Base-by-base conservation (phyloP, 2,329 filamentous ascomycete genomes). In the Arthrinium puccinioides region DNA sequence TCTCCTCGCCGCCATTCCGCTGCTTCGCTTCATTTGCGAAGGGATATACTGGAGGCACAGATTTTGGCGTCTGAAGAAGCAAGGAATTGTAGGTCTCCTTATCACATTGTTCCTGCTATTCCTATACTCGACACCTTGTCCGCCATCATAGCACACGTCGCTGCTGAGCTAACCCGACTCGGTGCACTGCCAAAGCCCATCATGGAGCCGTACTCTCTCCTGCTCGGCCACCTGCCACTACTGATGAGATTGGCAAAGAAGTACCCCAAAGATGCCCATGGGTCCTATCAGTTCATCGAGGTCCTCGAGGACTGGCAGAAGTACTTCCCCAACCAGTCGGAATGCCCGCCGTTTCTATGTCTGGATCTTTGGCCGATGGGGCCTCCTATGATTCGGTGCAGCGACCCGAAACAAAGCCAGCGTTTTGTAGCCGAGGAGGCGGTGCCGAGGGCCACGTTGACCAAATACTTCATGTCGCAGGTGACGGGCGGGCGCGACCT, bases 341-440 rank as follows among this genome's bases (percentile, higher is more conserved):
- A 39, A n/a, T 51, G 50, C 35, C 36, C 53, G 20, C 42, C 53
- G 31, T 54, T 63, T 33, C 20, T 41, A 9, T 33, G 29, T 9
- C 36, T 63, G 9, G 61, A 66, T 36, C 35, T 53, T 13, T 61
- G 58, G 54, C 61, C 61, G 6, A 40, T 63, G 16, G 44, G 44
- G 1, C 13, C 32, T 3, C 46, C 55, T 5, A 57, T 60, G 48
- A 20, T 60, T 2, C 50, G 58, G 21, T 47, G 63, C 9, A 43
- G 48, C 23, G 47, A 60, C 24, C 56, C 60, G 4, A 52, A 53
- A 5, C 48, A 63, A 18, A 53, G 53, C 19, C 46, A 55, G 7
- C 53, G 58, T 25, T 49, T 61, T 28, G 53, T 52, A 13, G 55
- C 60, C 35, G 52, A 51, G 14, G 46, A 43, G 27, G 40, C 46